Percentiles rank a stretch among this genome's conserved stretches.
Conservation (phyloP, 176 grass and related monocot species). For the Zizania latifolia region DNA sequence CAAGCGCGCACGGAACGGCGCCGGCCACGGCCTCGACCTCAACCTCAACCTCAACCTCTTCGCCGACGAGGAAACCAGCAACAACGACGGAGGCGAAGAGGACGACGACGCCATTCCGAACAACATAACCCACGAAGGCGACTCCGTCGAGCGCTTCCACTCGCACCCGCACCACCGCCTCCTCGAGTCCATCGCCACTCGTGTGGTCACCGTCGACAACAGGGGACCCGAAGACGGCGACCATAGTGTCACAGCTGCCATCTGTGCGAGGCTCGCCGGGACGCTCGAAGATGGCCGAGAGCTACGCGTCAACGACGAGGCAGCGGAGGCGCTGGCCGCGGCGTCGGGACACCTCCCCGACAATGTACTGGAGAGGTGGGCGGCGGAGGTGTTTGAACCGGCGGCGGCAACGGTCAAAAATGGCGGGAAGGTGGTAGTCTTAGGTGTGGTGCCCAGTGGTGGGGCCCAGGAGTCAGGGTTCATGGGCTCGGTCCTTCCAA, state of each 20-base stretch:
- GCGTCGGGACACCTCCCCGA: slow-evolving; percentile 45
- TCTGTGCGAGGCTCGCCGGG: slow-evolving; percentile 34
- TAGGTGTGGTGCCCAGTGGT: slow-evolving; percentile 22
- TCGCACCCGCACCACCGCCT: background rate
- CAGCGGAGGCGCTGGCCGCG: slow-evolving; percentile 27
- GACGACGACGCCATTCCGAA: slow-evolving; percentile 47
- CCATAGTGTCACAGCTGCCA: background rate
- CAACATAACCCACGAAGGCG: slow-evolving; percentile 66
- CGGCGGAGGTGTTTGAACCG: slow-evolving; percentile 52
- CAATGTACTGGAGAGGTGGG: slow-evolving; percentile 58
- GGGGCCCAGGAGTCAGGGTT: slow-evolving; percentile 47
- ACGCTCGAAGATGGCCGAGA: background rate
- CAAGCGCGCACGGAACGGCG: slow-evolving; percentile 27
- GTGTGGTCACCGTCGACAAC: slow-evolving; percentile 14
- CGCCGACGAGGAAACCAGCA: slow-evolving; percentile 8
- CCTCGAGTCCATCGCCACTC: slow-evolving; percentile 17
- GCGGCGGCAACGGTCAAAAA: slow-evolving; percentile 40
- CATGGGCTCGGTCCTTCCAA: slow-evolving; percentile 63
- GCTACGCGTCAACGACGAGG: slow-evolving; percentile 33
- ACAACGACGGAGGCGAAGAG: background rate
- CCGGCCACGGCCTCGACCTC: slow-evolving; percentile 30
- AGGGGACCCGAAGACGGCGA: background rate
- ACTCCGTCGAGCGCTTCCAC: background rate
- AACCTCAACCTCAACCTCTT: slow-evolving; percentile 58
- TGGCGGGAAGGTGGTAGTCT: slow-evolving; percentile 44